Evolutionary conservation across 1,284 basidiomycete species (phyloP).

Genomic region (Boletellus deceptivus): DNA sequence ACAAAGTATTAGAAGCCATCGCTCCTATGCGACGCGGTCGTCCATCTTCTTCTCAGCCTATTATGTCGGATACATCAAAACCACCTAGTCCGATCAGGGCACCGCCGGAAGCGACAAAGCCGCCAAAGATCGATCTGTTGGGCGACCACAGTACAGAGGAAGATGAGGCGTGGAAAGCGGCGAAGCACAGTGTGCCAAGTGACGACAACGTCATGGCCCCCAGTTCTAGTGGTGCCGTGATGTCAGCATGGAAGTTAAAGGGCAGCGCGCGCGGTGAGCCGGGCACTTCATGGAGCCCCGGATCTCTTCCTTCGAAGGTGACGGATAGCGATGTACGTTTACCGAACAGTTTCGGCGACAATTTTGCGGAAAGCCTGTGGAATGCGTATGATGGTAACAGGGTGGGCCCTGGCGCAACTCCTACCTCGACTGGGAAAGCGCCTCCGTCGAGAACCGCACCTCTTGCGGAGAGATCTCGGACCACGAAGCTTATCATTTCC

Average conservation of each 20-base stretch:
- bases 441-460: constrained; percentile 27
- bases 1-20: constrained; percentile 72
- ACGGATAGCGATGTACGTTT: constrained; percentile 21
- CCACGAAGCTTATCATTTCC: constrained; percentile 28
- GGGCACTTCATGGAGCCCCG: constrained; percentile 51
- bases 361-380: constrained; percentile 60
- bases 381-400: constrained; percentile 41
- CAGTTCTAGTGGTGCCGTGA: constrained; percentile 35
- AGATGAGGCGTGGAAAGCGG: constrained; percentile 53
- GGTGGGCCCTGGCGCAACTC: constrained; percentile 24
- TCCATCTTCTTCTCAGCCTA: constrained; percentile 41
- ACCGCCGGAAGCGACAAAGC: constrained; percentile 15
- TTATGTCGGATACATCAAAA: constrained; percentile 34
- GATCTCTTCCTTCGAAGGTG: constrained; percentile 24
- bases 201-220: constrained; percentile 32
- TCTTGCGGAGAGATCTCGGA: constrained; percentile 28
- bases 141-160: constrained; percentile 46
- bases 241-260: constrained; percentile 35
- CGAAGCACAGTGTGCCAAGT: constrained; percentile 21
- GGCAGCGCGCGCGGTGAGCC: constrained; percentile 10
- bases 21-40: constrained; percentile 76
- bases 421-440: constrained; percentile 23
- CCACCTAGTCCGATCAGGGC: constrained; percentile 41
- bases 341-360: constrained; percentile 40
- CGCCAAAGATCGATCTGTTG: constrained; percentile 37